Conservation (phyloP, 306 rosid species). For the Cicer arietinum region DNA sequence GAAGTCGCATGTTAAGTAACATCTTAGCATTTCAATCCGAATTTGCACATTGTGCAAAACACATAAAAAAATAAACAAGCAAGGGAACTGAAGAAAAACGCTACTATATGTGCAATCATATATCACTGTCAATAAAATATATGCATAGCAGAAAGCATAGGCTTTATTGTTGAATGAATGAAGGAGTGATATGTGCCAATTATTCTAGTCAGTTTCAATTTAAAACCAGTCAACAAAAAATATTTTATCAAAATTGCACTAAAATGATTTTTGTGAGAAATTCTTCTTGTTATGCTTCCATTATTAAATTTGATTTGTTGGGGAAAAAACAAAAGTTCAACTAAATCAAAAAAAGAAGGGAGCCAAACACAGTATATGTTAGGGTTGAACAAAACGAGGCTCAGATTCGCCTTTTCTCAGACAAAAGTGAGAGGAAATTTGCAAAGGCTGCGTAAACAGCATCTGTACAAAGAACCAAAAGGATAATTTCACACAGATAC, state of each 20-base stretch:
- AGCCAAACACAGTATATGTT: not conserved
- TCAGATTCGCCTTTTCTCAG: constrained; percentile 50
- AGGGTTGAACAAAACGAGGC: constrained; percentile 35
- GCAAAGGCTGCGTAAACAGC: constrained; percentile 40
- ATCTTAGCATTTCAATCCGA: not conserved
- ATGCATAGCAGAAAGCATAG: not conserved
- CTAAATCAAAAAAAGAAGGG: not conserved
- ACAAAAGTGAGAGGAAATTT: not conserved
- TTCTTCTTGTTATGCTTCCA: not conserved
- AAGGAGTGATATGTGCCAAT: not conserved
- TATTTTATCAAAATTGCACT: not conserved
- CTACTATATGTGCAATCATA: not conserved
- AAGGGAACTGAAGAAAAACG: not conserved
- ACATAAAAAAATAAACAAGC: not conserved
- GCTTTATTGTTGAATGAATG: not conserved
- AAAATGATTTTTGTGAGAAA: constrained; percentile 4
- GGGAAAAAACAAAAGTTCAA: not conserved
- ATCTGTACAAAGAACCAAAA: constrained; percentile 10
- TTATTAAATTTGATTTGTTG: not conserved
- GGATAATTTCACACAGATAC: constrained; percentile 32
- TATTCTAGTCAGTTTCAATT: not conserved
- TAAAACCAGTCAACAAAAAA: not conserved
- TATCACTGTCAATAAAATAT: not conserved
- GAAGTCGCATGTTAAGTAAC: not conserved
- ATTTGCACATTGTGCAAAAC: not conserved